Evolutionary conservation across 2,329 filamentous ascomycete species (phyloP).

Genomic region (Aureobasidium sp.): DNA sequence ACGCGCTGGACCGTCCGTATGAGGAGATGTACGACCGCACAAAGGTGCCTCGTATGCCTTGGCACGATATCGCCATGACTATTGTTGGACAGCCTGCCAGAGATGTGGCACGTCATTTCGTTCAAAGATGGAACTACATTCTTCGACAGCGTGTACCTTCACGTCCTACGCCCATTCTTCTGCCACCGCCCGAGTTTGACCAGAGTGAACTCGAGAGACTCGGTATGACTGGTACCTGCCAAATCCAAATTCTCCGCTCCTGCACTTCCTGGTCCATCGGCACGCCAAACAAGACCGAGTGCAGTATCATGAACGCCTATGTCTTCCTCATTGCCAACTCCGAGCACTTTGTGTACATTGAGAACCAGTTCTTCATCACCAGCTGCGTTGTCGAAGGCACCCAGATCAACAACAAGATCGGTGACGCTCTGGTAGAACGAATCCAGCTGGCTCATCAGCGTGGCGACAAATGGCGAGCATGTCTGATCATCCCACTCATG

Average conservation of each 20-base stretch:
- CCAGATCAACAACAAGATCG: constrained; percentile 86
- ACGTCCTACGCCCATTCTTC: constrained; percentile 82
- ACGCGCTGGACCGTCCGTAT: constrained; percentile 84
- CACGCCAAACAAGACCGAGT: constrained; percentile 72
- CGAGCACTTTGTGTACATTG: constrained; percentile 96
- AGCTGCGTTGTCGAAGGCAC: constrained; percentile 83
- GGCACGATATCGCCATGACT: constrained; percentile 98
- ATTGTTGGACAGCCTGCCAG: constrained; percentile 91
- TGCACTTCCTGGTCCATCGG: constrained; percentile 88
- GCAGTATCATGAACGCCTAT: constrained; percentile 94
- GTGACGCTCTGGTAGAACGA: constrained; percentile 86
- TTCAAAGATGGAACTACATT: constrained; percentile 97
- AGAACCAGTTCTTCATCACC: constrained; percentile 98
- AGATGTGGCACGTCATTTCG: constrained; percentile 90
- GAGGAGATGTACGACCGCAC: constrained; percentile 97
- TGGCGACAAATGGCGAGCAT: constrained; percentile 81
- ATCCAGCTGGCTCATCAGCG: constrained; percentile 79
- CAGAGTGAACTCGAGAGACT: constrained; percentile 77
- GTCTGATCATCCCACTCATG: constrained; percentile 88
- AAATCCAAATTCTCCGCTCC: constrained; percentile 91
- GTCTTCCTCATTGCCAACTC: constrained; percentile 90
- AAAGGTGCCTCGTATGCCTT: constrained; percentile 88
- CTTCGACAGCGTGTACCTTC: constrained; percentile 88
- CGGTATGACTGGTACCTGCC: constrained; percentile 86
- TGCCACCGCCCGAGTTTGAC: constrained; percentile 89